Evolutionary conservation across 1,284 basidiomycete genomes (phyloP), one percentile per base, ranked within the genome.

Genomic region (Taiwanofungus camphoratus): DNA sequence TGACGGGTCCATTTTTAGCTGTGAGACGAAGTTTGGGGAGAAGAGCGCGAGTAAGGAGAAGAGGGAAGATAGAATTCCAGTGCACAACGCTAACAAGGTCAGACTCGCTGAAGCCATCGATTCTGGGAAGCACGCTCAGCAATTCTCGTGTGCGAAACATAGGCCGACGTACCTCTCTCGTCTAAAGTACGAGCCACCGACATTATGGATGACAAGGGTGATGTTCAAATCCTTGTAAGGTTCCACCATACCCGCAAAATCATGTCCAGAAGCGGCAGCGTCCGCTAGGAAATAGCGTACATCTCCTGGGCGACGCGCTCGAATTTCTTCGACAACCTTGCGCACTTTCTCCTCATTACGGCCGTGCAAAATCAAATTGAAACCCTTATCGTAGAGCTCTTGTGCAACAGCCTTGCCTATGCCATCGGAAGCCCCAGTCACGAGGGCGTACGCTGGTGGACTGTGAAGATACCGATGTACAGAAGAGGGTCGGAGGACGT

Each of bases 381-480:
- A 63, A 13, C 60, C 59, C 22, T 48, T 50, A 22, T 39, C 42
- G 40, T 60, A 58, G 15, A 63, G 53, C 52, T 61, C 57, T 4
- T 48, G 47, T 7, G 60, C 59, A 5, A 52, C 33, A 3, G 51
- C 53, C 40, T 56, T 59, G 23, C 61, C 61, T n/a, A 63, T 63
- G 13, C 61, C 61, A 41, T 63, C 61, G 13, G 60, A 52, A 2
- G 61, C 60, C 1, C 60, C 61, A 0, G 61, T 63, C 26, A 63
- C 45, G 32, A 63, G 37, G 1, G 60, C 61, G 45, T 59, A 61
- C 0, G 61, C 49, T 12, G 49, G 44, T 2, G 36, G 16, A 5
- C 57, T 56, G 30, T 60, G 57, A 6, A 58, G 51, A 42, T 52
- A 61, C 11, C 49, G 46, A 22, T 51, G 46, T 12, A 58, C 42